Percentiles rank a stretch among this genome's conserved stretches.
Evolutionary conservation across 2,329 filamentous ascomycete genomes (phyloP).

Genomic region (Exophiala phaeomuriformis): DNA sequence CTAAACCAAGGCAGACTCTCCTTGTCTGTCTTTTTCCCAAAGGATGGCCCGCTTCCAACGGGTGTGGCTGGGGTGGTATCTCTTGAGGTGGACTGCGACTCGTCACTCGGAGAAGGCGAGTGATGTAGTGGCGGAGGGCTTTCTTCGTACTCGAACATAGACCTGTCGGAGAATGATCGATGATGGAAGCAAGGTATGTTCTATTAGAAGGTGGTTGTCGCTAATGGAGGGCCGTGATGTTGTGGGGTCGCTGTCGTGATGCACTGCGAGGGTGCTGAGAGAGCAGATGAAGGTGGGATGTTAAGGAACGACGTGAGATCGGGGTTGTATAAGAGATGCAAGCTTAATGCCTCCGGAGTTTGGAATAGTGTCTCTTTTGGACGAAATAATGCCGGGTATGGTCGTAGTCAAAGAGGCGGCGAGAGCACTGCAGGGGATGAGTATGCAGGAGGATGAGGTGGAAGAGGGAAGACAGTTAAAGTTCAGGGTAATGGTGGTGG

Average conservation of each 20-base stretch:
- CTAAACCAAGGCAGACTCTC: conserved; percentile 41
- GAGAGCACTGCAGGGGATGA: not conserved
- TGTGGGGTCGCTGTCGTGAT: conserved; percentile 3
- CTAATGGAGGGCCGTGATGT: conserved; percentile 6
- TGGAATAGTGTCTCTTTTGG: not conserved
- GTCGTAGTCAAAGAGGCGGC: not conserved
- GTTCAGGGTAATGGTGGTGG: not conserved
- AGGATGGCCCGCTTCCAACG: conserved; percentile 40
- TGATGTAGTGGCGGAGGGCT: conserved; percentile 46
- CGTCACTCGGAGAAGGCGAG: conserved; percentile 44
- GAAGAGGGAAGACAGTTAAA: not conserved
- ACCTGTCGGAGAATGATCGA: conserved; percentile 8
- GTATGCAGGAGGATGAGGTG: not conserved
- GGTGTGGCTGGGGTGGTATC: conserved; percentile 45
- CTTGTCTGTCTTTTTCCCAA: conserved; percentile 37
- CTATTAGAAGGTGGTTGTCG: not conserved
- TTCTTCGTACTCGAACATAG: conserved; percentile 49
- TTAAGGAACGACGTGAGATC: conserved; percentile 3
- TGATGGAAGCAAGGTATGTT: conserved; percentile 16
- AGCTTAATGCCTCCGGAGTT: not conserved
- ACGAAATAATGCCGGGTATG: not conserved
- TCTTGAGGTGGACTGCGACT: conserved; percentile 45
- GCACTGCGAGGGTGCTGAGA: not conserved
- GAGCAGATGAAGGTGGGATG: not conserved
- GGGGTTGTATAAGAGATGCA: not conserved